phyloP scores from a whole-genome alignment of 148 eudicot species.

The Rhododendron griersonianum region DNA sequence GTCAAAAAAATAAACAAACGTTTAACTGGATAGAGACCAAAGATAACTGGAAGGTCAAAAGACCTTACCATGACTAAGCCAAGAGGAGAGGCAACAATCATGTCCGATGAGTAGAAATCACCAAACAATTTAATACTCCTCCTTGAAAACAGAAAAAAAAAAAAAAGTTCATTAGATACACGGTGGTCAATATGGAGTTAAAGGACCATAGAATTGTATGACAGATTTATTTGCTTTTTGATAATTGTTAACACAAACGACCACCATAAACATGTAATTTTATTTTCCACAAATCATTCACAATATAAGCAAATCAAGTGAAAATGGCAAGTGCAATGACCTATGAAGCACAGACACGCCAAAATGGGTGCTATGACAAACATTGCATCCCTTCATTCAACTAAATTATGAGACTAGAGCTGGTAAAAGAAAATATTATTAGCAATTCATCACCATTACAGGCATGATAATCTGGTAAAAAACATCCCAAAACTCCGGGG shows the following conservation, averaged over 20 bases:
- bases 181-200: neutral
- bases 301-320: neutral
- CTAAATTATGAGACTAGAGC: neutral
- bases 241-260: neutral
- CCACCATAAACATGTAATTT: neutral
- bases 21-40: neutral
- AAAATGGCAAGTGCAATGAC: neutral
- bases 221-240: neutral
- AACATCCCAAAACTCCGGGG: neutral
- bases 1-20: neutral
- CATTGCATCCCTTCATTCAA: neutral
- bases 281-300: neutral
- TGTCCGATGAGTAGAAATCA: slow-evolving; percentile 81
- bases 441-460: neutral
- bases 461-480: neutral
- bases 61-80: slow-evolving; percentile 77
- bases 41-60: neutral
- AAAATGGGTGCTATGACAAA: neutral
- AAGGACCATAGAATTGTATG: neutral
- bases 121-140: slow-evolving; percentile 67
- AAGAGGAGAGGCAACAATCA: slow-evolving; percentile 90
- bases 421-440: neutral
- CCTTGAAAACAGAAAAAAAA: slow-evolving; percentile 37
- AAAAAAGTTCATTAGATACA: slow-evolving; percentile 4
- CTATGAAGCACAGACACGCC: neutral